These are phyloP conservation scores for Triglochin maritima DNA, from an alignment of 106 monocot genomes.

Conservation along the genomic window DNA sequence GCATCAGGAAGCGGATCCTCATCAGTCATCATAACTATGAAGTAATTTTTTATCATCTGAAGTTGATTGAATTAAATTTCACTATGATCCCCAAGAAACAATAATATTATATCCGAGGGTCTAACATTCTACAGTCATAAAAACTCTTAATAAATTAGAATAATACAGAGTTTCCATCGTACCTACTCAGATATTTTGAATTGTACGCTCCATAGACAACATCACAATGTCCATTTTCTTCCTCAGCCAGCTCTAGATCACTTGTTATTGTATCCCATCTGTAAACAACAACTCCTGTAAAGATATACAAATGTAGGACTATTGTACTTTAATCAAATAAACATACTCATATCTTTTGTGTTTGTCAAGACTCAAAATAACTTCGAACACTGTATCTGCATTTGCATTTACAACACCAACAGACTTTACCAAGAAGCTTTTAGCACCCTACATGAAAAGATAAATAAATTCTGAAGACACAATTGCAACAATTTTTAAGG, in stretches of 20 bases:
- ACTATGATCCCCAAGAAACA: too few species aligned
- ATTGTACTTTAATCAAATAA: neutral
- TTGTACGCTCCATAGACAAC: constrained; percentile 89
- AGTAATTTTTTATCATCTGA: too few species aligned
- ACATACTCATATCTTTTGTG: constrained; percentile 86
- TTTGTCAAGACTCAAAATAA: constrained; percentile 58
- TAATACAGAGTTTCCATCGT: neutral
- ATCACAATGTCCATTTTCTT: constrained; percentile 77
- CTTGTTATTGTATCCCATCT: constrained; percentile 92
- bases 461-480: too few species aligned
- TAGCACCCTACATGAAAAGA: constrained; percentile 33
- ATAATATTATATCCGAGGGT: too few species aligned
- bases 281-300: constrained; percentile 21
- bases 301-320: neutral
- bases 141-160: neutral
- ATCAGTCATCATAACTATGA: too few species aligned
- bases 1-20: too few species aligned
- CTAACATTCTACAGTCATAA: too few species aligned
- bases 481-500: too few species aligned
- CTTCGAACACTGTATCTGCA: constrained; percentile 76
- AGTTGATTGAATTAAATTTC: too few species aligned
- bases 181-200: constrained; percentile 57
- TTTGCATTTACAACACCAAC: constrained; percentile 80
- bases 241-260: constrained; percentile 62
- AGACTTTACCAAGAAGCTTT: constrained; percentile 58